These are phyloP conservation scores for Hebeloma cylindrosporum DNA, from an alignment of 768 basidiomycete species.

Conservation along the genomic window DNA sequence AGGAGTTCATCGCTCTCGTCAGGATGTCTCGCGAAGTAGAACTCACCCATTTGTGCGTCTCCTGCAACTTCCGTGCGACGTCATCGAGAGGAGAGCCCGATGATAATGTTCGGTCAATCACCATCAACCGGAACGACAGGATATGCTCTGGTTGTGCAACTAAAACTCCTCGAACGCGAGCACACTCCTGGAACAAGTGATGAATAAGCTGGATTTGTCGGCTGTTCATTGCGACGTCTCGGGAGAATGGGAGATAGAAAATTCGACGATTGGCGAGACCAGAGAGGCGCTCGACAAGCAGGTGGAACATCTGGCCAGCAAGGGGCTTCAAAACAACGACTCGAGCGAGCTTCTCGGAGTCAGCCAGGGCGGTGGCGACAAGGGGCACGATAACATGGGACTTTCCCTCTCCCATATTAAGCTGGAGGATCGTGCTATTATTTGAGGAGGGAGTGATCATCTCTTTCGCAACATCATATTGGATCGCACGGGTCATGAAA, in stretches of 20 bases:
- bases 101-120: no score
- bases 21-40: constrained; percentile 36
- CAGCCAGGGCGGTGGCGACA: constrained; percentile 37
- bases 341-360: constrained; percentile 44
- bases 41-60: constrained; percentile 29
- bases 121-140: no score
- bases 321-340: constrained; percentile 53
- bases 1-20: constrained; percentile 52
- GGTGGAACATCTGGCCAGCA: constrained; percentile 46
- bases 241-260: constrained; percentile 51
- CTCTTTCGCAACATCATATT: constrained; percentile 40
- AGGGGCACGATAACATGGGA: constrained; percentile 53
- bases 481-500: constrained; percentile 43
- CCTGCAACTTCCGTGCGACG: constrained; percentile 22
- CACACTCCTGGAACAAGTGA: constrained; percentile 39
- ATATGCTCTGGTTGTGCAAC: constrained; percentile 55
- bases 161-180: constrained; percentile 39
- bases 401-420: constrained; percentile 64
- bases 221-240: constrained; percentile 29
- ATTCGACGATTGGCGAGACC: constrained; percentile 47
- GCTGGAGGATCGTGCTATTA: constrained; percentile 43
- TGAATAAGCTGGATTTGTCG: constrained; percentile 24
- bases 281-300: constrained; percentile 43
- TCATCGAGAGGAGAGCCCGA: no score
- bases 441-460: constrained; percentile 44